Base-by-base conservation (phyloP, 768 basidiomycete species). In the Lenzites betulinus region DNA sequence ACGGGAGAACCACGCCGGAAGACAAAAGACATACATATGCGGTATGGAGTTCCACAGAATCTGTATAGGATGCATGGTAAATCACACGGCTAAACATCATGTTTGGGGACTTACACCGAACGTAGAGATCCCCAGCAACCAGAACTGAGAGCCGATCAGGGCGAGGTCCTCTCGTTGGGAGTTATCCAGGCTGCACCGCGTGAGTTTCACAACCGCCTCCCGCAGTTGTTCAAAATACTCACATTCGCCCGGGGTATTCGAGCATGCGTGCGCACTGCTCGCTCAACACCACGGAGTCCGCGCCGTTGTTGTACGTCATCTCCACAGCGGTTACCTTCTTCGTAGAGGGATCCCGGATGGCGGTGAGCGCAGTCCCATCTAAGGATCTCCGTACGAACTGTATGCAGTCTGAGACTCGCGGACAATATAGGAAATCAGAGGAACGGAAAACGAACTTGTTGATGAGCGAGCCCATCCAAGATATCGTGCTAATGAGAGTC, bases 71-170 rank as follows among this genome's bases (percentile, higher is more conserved):
- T 23, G 18, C 12, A 20, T 2, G 0, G 44, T 43, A 54, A 48
- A 25, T 36, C 22, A 51, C 11, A 20, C 13, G 13, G 12, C 3
- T 4, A 8, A 23, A 7, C 13, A 30, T 44, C 3, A 23, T 7
- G n/a, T 12, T 4, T 1, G 13, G 18, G 48, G 51, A 54, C 70
- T 22, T 57, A 72, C 64, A 2, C 79, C 81, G 28, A 79, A 68
- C n/a, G 80, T 62, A n/a, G 82, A 80, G 28, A 85, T 76, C 0
- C 72, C 75, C 25, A 85, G 73, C 8, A 86, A 74, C 83, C 83
- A 86, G 66, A 84, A 79, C 62, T 86, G 83, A 1, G 82, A 69
- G 38, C 75, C 70, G 22, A 84, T 71, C 62, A 79, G 74, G 1
- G 80, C 73, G 7, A 82, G 64, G 54, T 83, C 83, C 60, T 85